Base-by-base conservation (phyloP, 1,139 yeast genomes). In the Geotrichum klebahnii region DNA sequence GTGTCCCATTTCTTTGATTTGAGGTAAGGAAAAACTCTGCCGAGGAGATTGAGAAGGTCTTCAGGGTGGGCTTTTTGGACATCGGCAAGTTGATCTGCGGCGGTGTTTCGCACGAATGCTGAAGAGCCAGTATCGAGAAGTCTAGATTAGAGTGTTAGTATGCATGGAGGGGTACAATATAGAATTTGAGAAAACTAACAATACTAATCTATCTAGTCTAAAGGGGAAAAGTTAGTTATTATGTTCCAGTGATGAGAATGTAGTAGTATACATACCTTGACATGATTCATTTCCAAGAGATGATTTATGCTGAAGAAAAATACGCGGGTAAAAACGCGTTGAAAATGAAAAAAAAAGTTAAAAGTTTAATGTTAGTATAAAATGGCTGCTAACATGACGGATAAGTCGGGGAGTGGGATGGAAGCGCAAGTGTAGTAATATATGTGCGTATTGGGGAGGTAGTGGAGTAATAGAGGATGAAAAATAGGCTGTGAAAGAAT, bases 51-150 rank as follows among this genome's bases (percentile, higher is more conserved):
- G 52, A 89, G 75, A 28, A 86, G 79, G 63, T 94, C 98, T 65
- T 90, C 97, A 0, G 97, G 97, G 61, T 94, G 98, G 40, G 86
- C 84, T 65, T 84, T 85, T 28, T 96, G 97, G 46, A 94, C 76
- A 61, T 90, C 97, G 2, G 96, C 89, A 59, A 94, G 75, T 68
- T 94, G 99, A 63, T 92, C 97, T 1, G 98, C 98, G 0, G 98
- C 99, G 10, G 97, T 88, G 62, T 87, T 88, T 58, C 98, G 78
- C 45, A 94, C 94, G 65, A 88, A 86, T 35, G 88, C 87, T 5
- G 97, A 89, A 14, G 97, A 88, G 12, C 98, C 98, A 2, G 97
- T 87, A 69, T 94, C 98, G 58, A 94, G 72, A 55, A 92, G 63
- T 40, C 63, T 53, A 29, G 6, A 42, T 4, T 3, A 31, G 19